A percentile compares a stretch with the other conserved stretches of the same genome.
phyloP scores from a whole-genome alignment of 768 basidiomycete species.

The Lactarius deliciosus region DNA sequence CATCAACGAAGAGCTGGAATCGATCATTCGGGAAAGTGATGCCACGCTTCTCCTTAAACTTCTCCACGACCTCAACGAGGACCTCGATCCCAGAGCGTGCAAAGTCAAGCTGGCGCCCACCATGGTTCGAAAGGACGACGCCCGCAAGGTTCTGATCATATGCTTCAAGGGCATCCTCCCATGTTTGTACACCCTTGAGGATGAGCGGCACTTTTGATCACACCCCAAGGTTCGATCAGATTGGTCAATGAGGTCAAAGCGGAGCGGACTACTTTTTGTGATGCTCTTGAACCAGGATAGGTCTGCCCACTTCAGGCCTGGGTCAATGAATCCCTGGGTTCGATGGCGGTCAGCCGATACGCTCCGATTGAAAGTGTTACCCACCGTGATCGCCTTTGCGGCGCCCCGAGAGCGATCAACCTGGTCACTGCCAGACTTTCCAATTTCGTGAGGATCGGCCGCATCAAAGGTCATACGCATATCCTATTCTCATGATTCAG shows the following conservation, averaged over 20 bases:
- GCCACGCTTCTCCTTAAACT: slow-evolving; percentile 64
- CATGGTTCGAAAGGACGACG: slow-evolving; percentile 59
- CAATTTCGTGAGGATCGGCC: slow-evolving; percentile 59
- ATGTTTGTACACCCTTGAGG: slow-evolving; percentile 64
- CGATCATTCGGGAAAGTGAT: slow-evolving; percentile 72
- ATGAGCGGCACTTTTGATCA: slow-evolving; percentile 51
- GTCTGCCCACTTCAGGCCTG: slow-evolving; percentile 83
- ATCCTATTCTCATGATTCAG: slow-evolving; percentile 49
- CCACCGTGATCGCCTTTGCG: slow-evolving; percentile 87
- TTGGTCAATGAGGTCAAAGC: neutral
- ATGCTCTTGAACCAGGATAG: slow-evolving; percentile 63
- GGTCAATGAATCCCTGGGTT: slow-evolving; percentile 88
- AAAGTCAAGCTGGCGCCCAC: slow-evolving; percentile 57
- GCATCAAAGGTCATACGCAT: slow-evolving; percentile 97
- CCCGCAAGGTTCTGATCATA: slow-evolving; percentile 47
- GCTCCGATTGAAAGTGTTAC: slow-evolving; percentile 30
- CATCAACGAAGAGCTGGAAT: slow-evolving; percentile 89
- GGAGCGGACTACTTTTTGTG: slow-evolving; percentile 46
- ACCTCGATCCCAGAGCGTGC: slow-evolving; percentile 41
- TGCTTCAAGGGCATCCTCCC: slow-evolving; percentile 59
- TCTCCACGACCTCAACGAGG: slow-evolving; percentile 69
- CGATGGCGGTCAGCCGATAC: neutral
- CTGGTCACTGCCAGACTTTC: slow-evolving; percentile 45
- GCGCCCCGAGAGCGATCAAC: slow-evolving; percentile 89
- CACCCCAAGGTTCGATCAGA: neutral